Evolutionary conservation across 441 rosid genomes (phyloP), one percentile per base, ranked within the genome.

Genomic region (Eutrema salsugineum): DNA sequence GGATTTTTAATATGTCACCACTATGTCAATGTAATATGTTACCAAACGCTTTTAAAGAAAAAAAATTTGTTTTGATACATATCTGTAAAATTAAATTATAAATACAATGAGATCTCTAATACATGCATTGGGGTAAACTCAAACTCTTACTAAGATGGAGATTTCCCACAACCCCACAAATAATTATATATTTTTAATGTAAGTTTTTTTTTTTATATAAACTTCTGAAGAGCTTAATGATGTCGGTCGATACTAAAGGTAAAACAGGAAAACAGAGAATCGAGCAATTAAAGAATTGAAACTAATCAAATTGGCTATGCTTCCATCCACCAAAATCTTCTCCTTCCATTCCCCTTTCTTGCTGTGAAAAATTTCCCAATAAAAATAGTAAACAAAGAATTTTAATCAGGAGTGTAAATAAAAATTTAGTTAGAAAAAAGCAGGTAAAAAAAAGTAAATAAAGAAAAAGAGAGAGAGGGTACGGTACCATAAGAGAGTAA

Each of bases 241-340:
- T 57, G 77, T 48, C 4, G 28, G 30, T 57, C 11, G 33, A 68
- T 56, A 62, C 64, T 75, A 75, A 11, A 36, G n/a, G 39, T 60
- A 35, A 33, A 54, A 65, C 14, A 51, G 48, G 50, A 19, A 40
- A 24, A 9, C 5, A 44, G 24, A 44, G 24, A 75, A 51, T 44
- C 49, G 11, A 12, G 36, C 33, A 66, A 60, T 4, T 49, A 6
- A 32, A 20, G 35, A 22, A 49, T 12, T 4, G 43, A 58, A 33
- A 57, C 68, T 64, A 50, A 24, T 65, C 63, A 59, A n/a, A 56
- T 8, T 67, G 43, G 76, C 96, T 87, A 47, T 87, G 72, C 77
- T 66, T 86, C 98, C 98, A 92, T 42, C 98, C 98, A 27, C 97
- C 98, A 60, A 63, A 72, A 47, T 84, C 82, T 65, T 73, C 85